Conservation (phyloP, 1,139 yeast species). For the Yamadazyma dendronema region DNA sequence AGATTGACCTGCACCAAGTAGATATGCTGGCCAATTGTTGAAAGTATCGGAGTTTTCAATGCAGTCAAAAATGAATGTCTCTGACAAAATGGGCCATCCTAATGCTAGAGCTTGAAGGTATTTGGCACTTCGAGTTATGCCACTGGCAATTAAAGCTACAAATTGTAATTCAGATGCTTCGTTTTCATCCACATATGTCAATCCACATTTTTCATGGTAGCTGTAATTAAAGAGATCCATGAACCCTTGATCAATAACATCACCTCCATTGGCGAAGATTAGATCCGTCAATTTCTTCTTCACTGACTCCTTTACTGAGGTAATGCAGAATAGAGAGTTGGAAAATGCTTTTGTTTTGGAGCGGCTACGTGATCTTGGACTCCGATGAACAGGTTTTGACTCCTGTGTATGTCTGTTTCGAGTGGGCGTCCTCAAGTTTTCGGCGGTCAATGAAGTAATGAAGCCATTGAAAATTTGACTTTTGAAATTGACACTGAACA, state of each 20-base stretch:
- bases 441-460: slow-evolving; percentile 8
- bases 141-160: slow-evolving; percentile 64
- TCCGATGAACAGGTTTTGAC: neutral
- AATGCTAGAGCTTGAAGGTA: slow-evolving; percentile 82
- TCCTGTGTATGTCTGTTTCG: slow-evolving; percentile 16
- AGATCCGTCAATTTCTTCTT: slow-evolving; percentile 31
- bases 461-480: slow-evolving; percentile 6
- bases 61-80: slow-evolving; percentile 58
- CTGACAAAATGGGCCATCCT: slow-evolving; percentile 85
- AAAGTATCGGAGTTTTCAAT: slow-evolving; percentile 22
- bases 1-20: slow-evolving; percentile 73
- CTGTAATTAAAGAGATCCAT: slow-evolving; percentile 28
- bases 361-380: slow-evolving; percentile 5
- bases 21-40: slow-evolving; percentile 50
- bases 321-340: slow-evolving; percentile 35
- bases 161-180: slow-evolving; percentile 32
- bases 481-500: slow-evolving; percentile 11
- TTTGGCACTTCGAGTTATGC: slow-evolving; percentile 64
- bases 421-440: slow-evolving; percentile 15
- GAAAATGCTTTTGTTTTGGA: slow-evolving; percentile 15
- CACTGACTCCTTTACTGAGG: slow-evolving; percentile 37
- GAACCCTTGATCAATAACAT: slow-evolving; percentile 48
- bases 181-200: slow-evolving; percentile 5
- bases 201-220: slow-evolving; percentile 1
- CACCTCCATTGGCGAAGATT: slow-evolving; percentile 54